Percentiles rank a stretch among this genome's conserved stretches.
These are phyloP conservation scores for Alliaria petiolata DNA, from an alignment of 345 rosid genomes.

Conservation along the genomic window DNA sequence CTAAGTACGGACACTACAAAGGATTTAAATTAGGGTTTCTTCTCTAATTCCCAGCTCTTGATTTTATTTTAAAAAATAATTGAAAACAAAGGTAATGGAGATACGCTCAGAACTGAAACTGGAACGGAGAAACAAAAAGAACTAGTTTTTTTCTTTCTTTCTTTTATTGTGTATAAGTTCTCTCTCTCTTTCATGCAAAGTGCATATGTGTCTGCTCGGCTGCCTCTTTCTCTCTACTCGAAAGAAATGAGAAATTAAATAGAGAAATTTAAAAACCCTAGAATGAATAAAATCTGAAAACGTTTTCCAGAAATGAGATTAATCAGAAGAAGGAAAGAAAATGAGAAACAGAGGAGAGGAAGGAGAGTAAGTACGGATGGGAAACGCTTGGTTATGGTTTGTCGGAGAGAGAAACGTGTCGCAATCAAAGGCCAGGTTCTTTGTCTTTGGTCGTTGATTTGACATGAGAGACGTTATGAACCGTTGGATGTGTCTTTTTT, in stretches of 20 bases:
- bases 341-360: not conserved
- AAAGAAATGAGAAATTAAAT: not conserved
- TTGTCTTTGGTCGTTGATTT: slow-evolving; percentile 11
- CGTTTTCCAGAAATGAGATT: not conserved
- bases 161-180: not conserved
- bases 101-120: slow-evolving; percentile 12
- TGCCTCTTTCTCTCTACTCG: not conserved
- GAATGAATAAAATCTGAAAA: not conserved
- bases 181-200: slow-evolving; percentile 11
- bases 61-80: not conserved
- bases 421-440: not conserved
- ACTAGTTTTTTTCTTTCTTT: not conserved
- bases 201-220: not conserved
- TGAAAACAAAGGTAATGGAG: slow-evolving; percentile 2
- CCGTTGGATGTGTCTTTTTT: slow-evolving; percentile 28
- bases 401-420: slow-evolving; percentile 34
- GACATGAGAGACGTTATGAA: not conserved
- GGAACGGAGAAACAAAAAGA: not conserved
- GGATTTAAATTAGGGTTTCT: slow-evolving; percentile 24
- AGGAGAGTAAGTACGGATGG: slow-evolving; percentile 16
- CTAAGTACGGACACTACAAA: slow-evolving; percentile 13
- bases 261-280: not conserved
- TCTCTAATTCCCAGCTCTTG: not conserved
- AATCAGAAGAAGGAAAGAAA: not conserved
- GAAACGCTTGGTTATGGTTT: slow-evolving; percentile 30